These are phyloP conservation scores for Agapanthus africanus DNA, from an alignment of 106 monocot species.

Conservation along the genomic window DNA sequence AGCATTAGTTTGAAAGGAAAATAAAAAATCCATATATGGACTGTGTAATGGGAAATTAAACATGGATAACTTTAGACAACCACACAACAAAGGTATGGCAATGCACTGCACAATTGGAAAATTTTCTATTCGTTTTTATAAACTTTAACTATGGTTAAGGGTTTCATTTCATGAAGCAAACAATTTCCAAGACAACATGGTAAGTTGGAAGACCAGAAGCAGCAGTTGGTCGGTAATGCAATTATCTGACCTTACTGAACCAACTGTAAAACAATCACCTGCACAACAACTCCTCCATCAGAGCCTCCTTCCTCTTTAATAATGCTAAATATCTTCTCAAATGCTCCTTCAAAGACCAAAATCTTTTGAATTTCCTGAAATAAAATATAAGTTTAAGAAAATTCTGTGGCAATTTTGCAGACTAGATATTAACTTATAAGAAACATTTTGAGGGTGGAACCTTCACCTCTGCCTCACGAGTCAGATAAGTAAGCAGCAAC, in stretches of 20 bases:
- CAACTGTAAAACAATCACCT: conserved; percentile 41
- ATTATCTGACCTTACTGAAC: neutral
- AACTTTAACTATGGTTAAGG: neutral
- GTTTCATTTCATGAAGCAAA: neutral
- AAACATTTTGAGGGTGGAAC: neutral
- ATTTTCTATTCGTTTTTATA: neutral
- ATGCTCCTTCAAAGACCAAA: conserved; percentile 96
- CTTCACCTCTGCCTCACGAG: conserved; percentile 86
- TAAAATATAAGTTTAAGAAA: conserved; percentile 5
- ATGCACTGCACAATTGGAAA: neutral
- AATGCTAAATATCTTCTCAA: conserved; percentile 98
- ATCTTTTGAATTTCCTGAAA: conserved; percentile 99
- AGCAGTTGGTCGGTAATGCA: neutral
- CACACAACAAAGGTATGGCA: neutral
- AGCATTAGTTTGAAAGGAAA: too few relatives aligned
- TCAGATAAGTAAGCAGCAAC: conserved; percentile 87
- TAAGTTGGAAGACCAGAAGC: neutral
- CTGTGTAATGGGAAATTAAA: neutral
- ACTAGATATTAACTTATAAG: neutral
- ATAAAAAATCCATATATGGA: neutral
- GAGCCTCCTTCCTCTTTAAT: conserved; percentile 98
- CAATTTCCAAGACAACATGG: neutral
- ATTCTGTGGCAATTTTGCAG: neutral
- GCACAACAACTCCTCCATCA: conserved; percentile 99
- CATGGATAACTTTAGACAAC: neutral